Percentiles rank a stretch among this genome's conserved stretches.
phyloP scores from a whole-genome alignment of 306 rosid species.

The Bauhinia variegata region DNA sequence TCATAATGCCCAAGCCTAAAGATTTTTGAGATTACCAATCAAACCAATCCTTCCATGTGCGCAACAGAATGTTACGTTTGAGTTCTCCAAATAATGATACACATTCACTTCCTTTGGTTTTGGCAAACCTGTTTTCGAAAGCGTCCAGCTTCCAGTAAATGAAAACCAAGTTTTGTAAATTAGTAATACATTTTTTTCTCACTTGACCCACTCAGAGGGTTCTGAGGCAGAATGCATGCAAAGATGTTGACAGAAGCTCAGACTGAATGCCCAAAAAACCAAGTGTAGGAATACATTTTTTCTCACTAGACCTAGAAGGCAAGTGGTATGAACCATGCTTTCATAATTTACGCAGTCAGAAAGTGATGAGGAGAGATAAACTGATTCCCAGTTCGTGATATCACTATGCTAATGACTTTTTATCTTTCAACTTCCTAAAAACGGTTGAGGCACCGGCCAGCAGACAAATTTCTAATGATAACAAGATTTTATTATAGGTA shows the following conservation, averaged over 20 bases:
- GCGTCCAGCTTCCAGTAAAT: background rate
- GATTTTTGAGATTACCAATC: background rate
- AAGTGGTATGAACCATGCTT: background rate
- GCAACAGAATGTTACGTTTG: background rate
- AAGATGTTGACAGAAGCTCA: background rate
- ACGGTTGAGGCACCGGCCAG: background rate
- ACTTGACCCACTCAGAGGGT: too few species aligned
- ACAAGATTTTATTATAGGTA: background rate
- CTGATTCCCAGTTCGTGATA: background rate
- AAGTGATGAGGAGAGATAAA: background rate
- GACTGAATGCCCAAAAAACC: too few species aligned
- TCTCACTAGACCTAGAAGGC: background rate
- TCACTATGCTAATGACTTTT: constrained; percentile 11
- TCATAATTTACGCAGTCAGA: background rate
- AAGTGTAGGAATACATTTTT: background rate
- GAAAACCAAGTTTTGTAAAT: too few species aligned
- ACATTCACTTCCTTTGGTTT: background rate
- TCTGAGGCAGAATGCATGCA: background rate
- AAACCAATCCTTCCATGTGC: too few species aligned
- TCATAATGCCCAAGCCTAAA: background rate
- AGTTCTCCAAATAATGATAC: background rate
- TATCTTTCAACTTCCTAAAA: constrained; percentile 10
- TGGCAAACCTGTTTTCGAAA: background rate
- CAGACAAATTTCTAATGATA: background rate
- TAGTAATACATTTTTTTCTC: too few species aligned